These are phyloP conservation scores for Spencermartinsiella europaea DNA, from an alignment of 805 yeast genomes.

Conservation along the genomic window DNA sequence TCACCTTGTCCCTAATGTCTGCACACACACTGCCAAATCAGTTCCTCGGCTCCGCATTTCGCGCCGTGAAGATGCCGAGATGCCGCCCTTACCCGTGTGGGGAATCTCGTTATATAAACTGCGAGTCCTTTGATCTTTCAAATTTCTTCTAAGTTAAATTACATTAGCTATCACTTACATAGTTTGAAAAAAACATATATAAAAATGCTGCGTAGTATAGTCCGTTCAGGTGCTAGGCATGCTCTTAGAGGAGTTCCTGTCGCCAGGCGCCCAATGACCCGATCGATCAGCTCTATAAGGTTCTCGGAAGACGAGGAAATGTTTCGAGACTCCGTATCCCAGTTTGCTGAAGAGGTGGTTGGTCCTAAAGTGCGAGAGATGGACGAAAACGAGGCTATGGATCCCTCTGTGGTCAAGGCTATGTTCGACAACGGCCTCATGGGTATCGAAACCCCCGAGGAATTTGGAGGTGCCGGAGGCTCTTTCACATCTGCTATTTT, in stretches of 20 bases:
- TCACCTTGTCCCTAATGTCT: too few species aligned
- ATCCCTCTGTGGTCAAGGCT: slow-evolving; percentile 26
- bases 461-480: slow-evolving; percentile 43
- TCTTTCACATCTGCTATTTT: slow-evolving; percentile 40
- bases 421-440: slow-evolving; percentile 39
- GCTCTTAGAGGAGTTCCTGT: too few species aligned
- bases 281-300: slow-evolving; percentile 24
- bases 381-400: slow-evolving; percentile 37
- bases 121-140: neutral
- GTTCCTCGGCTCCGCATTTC: neutral
- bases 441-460: slow-evolving; percentile 46
- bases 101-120: neutral
- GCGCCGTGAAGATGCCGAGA: neutral
- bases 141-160: too few species aligned
- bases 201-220: neutral
- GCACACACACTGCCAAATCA: too few species aligned
- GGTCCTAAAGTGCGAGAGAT: slow-evolving; percentile 37
- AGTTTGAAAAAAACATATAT: too few species aligned
- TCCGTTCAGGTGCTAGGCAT: neutral
- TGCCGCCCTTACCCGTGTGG: neutral
- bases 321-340: slow-evolving; percentile 37
- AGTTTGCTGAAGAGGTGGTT: slow-evolving; percentile 37
- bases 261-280: neutral
- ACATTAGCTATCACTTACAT: too few species aligned
- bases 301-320: slow-evolving; percentile 40